Base-by-base conservation (phyloP, 305 asterid species). In the Fraxinus albicans region DNA sequence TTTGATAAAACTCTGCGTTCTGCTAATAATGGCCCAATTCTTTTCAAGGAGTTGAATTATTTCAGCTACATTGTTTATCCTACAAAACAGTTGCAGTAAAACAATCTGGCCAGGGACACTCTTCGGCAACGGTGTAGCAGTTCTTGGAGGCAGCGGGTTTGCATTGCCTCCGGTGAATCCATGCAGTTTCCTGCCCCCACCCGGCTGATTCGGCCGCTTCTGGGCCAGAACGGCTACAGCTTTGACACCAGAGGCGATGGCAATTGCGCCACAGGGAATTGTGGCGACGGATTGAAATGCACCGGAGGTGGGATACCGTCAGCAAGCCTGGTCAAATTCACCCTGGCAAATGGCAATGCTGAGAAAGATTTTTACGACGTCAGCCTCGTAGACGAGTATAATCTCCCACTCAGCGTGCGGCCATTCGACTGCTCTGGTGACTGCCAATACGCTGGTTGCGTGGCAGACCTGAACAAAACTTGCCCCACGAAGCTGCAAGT, bases 371-470 rank as follows among this genome's bases (percentile, higher is more conserved):
- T 93, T 75, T 94, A 94, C 84, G 97, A 93, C 83, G 97, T 94
- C 25, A 94, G 97, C 89, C 89, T 94, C 2, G 95, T 94, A 0
- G 98, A 94, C 79, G 97, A 97, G 69, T 94, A 93, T 92, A 94
- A 94, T 60, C 89, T 94, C 53, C 95, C 94, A 17, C 77, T 93
- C 36, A 36, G 90, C 1, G 95, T 94, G 13, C 88, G 83, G 72
- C 88, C 88, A 12, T 86, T 87, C 6, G 93, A 94, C 1, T 95
- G 97, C 77, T 36, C 88, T 23, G 94, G 95, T 25, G 85, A 90
- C 7, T 93, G 98, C 35, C 88, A 84, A 33, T 73, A 88, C n/a
- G 91, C 97, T 21, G 95, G 97, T 0, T 93, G 97, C 78, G 87
- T 82, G 31, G 88, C 85, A 9, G 98, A 94, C 50, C 70, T 94